A percentile compares a stretch with the other conserved stretches of the same genome.
These are phyloP conservation scores for Cunninghamia lanceolata DNA, from an alignment of 75 land plant genomes.

Conservation along the genomic window DNA sequence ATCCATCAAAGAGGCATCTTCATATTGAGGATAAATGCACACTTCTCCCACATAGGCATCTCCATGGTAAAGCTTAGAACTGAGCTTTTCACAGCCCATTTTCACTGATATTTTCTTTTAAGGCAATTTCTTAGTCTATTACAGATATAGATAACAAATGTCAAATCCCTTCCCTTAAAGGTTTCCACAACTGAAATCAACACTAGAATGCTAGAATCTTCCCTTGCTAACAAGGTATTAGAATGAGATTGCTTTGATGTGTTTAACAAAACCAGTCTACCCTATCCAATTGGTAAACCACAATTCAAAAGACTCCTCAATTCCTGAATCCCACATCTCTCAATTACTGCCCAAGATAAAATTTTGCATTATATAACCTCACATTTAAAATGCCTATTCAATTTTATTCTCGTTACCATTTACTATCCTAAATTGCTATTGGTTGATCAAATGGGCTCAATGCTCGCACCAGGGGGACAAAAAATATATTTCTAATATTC, in stretches of 20 bases:
- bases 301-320: neutral
- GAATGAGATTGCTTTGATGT: neutral
- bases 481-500: neutral
- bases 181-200: neutral
- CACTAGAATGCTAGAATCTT: neutral
- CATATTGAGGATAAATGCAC: constrained; percentile 33
- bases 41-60: constrained; percentile 48
- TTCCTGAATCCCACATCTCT: neutral
- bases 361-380: neutral
- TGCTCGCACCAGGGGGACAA: neutral
- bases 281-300: neutral
- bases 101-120: neutral
- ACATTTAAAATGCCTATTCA: neutral
- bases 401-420: neutral
- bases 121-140: constrained; percentile 2
- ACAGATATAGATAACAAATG: neutral
- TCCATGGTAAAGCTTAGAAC: constrained; percentile 46
- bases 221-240: neutral
- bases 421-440: neutral
- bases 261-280: neutral
- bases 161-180: neutral
- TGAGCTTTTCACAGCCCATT: constrained; percentile 26
- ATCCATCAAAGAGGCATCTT: constrained; percentile 8
- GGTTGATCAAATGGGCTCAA: neutral
- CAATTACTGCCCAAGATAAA: neutral